Conservation (phyloP, 2,329 filamentous ascomycete species). For the Sporothrix schenckii region DNA sequence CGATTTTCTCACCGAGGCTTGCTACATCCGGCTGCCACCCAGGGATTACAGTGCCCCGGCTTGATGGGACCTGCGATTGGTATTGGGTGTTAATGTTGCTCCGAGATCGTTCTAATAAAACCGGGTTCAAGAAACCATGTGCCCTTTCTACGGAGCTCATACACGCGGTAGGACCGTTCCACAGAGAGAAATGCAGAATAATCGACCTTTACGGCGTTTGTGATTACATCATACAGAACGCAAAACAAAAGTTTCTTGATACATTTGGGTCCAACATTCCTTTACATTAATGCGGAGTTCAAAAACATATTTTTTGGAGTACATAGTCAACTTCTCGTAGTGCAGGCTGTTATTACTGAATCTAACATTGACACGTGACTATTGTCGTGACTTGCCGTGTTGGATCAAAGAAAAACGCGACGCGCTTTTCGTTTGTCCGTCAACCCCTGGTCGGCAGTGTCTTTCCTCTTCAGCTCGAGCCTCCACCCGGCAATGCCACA, state of each 20-base stretch:
- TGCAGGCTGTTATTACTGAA: background rate
- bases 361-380: background rate
- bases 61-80: background rate
- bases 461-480: background rate
- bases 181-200: background rate
- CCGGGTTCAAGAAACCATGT: background rate
- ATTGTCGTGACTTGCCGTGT: background rate
- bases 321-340: no score
- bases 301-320: background rate
- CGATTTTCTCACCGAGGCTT: background rate
- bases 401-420: constrained; percentile 25
- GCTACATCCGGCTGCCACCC: background rate
- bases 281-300: background rate
- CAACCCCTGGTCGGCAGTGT: constrained; percentile 13
- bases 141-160: background rate
- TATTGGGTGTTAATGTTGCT: background rate
- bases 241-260: no score
- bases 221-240: background rate
- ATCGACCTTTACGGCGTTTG: no score
- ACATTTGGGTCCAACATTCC: background rate
- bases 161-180: background rate
- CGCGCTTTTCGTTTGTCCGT: constrained; percentile 6
- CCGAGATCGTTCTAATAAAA: background rate
- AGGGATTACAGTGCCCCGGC: background rate
- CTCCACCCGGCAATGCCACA: constrained; percentile 8